Percentiles rank a stretch among this genome's conserved stretches.
Evolutionary conservation across 2,329 filamentous ascomycete genomes (phyloP).

Genomic region (Zasmidium cellare): DNA sequence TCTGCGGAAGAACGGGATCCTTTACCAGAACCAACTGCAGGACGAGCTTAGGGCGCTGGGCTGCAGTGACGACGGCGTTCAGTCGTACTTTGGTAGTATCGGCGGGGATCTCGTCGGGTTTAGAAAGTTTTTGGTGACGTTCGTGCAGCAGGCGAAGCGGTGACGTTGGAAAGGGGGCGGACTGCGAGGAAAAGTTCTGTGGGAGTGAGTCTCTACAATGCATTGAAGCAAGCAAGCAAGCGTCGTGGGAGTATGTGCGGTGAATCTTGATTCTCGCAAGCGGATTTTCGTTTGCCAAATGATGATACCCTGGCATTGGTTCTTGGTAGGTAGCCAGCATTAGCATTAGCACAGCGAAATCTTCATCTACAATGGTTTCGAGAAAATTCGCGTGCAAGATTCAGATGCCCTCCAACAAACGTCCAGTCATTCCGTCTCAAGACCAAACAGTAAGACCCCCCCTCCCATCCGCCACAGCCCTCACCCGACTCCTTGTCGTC

Average conservation of each 20-base stretch:
- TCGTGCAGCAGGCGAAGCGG: conserved; percentile 38
- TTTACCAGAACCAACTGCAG: conserved; percentile 71
- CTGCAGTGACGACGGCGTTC: conserved; percentile 63
- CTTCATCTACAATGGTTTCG: not conserved
- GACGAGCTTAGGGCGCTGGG: conserved; percentile 66
- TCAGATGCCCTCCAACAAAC: too few relatives aligned
- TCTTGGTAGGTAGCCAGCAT: not conserved
- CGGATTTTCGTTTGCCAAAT: not conserved
- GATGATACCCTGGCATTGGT: conserved; percentile 4
- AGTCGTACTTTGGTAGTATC: conserved; percentile 63
- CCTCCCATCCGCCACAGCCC: conserved; percentile 52
- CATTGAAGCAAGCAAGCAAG: too few relatives aligned
- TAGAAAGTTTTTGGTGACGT: conserved; percentile 46
- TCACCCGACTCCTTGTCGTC: conserved; percentile 58
- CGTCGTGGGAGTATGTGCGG: not conserved
- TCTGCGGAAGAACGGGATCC: conserved; percentile 82
- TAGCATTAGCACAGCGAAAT: not conserved
- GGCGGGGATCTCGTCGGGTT: conserved; percentile 44
- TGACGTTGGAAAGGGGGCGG: not conserved
- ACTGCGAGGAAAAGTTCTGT: not conserved
- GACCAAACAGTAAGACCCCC: conserved; percentile 30
- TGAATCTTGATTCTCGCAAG: not conserved
- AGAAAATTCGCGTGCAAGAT: not conserved
- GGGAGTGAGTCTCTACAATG: not conserved
- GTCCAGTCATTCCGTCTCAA: too few relatives aligned